Percentiles rank a stretch among this genome's conserved stretches.
Evolutionary conservation across 2,329 filamentous ascomycete species (phyloP).

Genomic region (Beauveria pseudobassiana): DNA sequence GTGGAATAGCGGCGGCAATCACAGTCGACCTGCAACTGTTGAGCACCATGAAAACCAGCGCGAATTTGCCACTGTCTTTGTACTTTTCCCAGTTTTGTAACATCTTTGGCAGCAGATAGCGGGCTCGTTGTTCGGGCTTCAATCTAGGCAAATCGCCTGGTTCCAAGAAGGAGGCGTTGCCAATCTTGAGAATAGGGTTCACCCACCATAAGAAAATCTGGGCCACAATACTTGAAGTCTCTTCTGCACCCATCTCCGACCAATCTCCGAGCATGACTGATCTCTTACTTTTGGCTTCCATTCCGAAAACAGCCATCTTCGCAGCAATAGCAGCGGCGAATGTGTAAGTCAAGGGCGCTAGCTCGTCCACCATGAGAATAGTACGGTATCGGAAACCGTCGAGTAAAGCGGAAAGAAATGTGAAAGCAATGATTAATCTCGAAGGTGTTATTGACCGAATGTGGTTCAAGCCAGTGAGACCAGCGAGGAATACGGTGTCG

Average conservation of each 20-base stretch:
- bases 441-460: conserved; percentile 30
- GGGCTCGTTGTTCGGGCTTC: conserved; percentile 6
- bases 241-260: conserved; percentile 20
- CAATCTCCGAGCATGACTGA: conserved; percentile 19
- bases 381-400: conserved; percentile 31
- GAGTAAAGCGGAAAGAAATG: conserved; percentile 30
- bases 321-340: conserved; percentile 23
- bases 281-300: conserved; percentile 14
- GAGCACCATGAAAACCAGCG: not conserved
- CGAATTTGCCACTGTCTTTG: not conserved
- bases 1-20: not conserved
- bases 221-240: conserved; percentile 18
- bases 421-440: conserved; percentile 27
- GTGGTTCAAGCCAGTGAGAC: conserved; percentile 25
- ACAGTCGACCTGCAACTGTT: not conserved
- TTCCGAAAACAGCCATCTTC: conserved; percentile 18
- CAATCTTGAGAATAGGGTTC: conserved; percentile 12
- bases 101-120: not conserved
- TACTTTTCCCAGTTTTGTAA: not conserved
- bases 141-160: not conserved
- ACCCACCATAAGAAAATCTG: conserved; percentile 19
- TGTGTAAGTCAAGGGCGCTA: conserved; percentile 10
- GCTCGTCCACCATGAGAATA: conserved; percentile 26
- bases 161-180: conserved; percentile 9
- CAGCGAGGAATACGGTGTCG: conserved; percentile 17